phyloP scores from a whole-genome alignment of 805 yeast species.

The Candida sanyiensis region DNA sequence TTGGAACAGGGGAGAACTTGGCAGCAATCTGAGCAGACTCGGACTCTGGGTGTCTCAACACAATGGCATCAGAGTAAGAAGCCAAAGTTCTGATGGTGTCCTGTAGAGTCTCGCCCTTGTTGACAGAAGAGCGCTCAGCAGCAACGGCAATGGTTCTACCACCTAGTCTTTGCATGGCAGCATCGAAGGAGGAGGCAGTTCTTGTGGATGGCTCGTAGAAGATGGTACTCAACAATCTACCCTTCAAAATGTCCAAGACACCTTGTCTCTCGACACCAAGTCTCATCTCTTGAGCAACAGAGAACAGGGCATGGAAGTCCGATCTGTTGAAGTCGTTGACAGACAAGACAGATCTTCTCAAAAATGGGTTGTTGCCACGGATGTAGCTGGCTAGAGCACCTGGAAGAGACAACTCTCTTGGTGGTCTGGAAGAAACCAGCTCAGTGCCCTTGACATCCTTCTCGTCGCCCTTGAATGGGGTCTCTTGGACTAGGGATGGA shows the following conservation, averaged over 20 bases:
- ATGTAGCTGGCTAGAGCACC: slow-evolving; percentile 74
- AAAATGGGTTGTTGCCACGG: slow-evolving; percentile 82
- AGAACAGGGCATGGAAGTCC: slow-evolving; percentile 86
- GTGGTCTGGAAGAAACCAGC: slow-evolving; percentile 67
- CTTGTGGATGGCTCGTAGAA: slow-evolving; percentile 98
- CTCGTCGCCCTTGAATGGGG: slow-evolving; percentile 27
- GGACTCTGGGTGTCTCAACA: slow-evolving; percentile 91
- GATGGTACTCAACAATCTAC: slow-evolving; percentile 88
- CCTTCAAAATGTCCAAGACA: slow-evolving; percentile 82
- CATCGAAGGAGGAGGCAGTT: slow-evolving; percentile 94
- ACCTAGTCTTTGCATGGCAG: slow-evolving; percentile 99
- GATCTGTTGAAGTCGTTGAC: slow-evolving; percentile 84
- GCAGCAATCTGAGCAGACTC: slow-evolving; percentile 92
- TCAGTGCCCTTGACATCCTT: slow-evolving; percentile 56
- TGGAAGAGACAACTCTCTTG: slow-evolving; percentile 67
- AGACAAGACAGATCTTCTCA: slow-evolving; percentile 80
- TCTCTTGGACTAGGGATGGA: slow-evolving; percentile 29
- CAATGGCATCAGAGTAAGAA: slow-evolving; percentile 95
- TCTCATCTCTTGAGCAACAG: slow-evolving; percentile 97
- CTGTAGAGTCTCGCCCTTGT: slow-evolving; percentile 97
- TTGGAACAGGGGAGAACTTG: slow-evolving; percentile 94
- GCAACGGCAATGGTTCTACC: slow-evolving; percentile 91
- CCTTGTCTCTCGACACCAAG: slow-evolving; percentile 96
- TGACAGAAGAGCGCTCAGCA: slow-evolving; percentile 85
- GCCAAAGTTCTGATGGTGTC: slow-evolving; percentile 94